phyloP scores from a whole-genome alignment of 1,284 basidiomycete genomes.

The Puccinia triticina region DNA sequence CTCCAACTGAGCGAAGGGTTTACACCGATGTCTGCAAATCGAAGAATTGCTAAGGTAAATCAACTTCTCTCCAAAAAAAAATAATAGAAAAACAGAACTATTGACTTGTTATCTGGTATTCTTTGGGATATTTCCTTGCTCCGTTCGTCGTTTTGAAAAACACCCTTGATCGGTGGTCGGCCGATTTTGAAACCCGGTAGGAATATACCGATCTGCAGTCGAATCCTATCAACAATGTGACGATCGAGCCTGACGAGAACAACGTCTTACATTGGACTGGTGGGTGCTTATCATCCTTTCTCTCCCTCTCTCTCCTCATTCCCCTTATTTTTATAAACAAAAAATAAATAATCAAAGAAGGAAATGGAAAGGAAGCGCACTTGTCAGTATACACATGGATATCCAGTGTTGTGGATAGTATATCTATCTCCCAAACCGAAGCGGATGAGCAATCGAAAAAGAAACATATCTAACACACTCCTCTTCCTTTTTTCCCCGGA shows the following conservation, averaged over 20 bases:
- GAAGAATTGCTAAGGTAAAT: constrained; percentile 47
- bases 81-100: no score
- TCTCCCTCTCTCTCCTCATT: neutral
- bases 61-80: neutral
- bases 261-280: constrained; percentile 50
- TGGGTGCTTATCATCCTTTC: neutral
- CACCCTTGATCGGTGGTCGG: no score
- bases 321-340: neutral
- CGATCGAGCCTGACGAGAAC: constrained; percentile 43
- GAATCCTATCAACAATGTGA: constrained; percentile 44
- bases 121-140: no score
- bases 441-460: neutral
- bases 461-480: neutral
- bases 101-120: no score
- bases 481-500: neutral
- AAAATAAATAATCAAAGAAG: neutral
- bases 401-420: no score
- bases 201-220: constrained; percentile 48
- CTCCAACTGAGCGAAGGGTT: no score
- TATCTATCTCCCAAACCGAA: no score
- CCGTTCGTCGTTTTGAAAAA: no score
- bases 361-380: no score
- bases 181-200: neutral
- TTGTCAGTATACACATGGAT: no score
- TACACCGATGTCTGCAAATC: constrained; percentile 48